A percentile compares a stretch with the other conserved stretches of the same genome.
These are phyloP conservation scores for Akanthomyces lecanii DNA, from an alignment of 2,329 filamentous ascomycete species.

Conservation along the genomic window DNA sequence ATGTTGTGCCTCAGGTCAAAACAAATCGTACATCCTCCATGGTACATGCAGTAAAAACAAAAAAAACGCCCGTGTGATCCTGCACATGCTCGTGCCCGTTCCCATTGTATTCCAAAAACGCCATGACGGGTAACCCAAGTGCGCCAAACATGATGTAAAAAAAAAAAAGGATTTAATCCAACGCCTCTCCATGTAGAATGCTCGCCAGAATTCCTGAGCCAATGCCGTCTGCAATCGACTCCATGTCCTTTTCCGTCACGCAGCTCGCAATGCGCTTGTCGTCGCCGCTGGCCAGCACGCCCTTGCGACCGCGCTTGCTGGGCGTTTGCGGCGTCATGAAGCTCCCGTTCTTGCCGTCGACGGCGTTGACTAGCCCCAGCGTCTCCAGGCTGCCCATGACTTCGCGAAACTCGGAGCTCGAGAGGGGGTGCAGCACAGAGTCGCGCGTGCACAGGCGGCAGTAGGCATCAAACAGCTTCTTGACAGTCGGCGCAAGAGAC, in stretches of 20 bases:
- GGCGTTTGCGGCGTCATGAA: slow-evolving; percentile 64
- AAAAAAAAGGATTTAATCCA: slow-evolving; percentile 39
- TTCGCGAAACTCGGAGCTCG: slow-evolving; percentile 88
- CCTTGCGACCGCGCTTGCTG: slow-evolving; percentile 62
- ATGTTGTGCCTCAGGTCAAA: not conserved
- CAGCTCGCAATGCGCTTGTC: slow-evolving; percentile 76
- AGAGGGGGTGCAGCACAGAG: slow-evolving; percentile 83
- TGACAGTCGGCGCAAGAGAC: slow-evolving; percentile 70
- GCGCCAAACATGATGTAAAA: not conserved
- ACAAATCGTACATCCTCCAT: not conserved
- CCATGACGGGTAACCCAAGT: not conserved
- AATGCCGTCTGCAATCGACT: slow-evolving; percentile 61
- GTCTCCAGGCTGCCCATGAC: slow-evolving; percentile 88
- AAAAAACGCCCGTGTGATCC: not conserved
- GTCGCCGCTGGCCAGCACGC: slow-evolving; percentile 55
- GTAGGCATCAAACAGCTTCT: slow-evolving; percentile 80
- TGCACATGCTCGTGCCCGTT: not conserved
- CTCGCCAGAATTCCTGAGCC: slow-evolving; percentile 58
- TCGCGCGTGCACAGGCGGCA: slow-evolving; percentile 77
- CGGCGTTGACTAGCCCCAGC: slow-evolving; percentile 69
- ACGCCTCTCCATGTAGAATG: slow-evolving; percentile 57
- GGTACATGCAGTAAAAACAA: not conserved
- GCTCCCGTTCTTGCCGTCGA: slow-evolving; percentile 65
- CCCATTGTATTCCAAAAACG: not conserved
- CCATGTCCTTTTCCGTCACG: slow-evolving; percentile 75